Conservation (phyloP, 331 rosid species). For the Phaseolus coccineus region DNA sequence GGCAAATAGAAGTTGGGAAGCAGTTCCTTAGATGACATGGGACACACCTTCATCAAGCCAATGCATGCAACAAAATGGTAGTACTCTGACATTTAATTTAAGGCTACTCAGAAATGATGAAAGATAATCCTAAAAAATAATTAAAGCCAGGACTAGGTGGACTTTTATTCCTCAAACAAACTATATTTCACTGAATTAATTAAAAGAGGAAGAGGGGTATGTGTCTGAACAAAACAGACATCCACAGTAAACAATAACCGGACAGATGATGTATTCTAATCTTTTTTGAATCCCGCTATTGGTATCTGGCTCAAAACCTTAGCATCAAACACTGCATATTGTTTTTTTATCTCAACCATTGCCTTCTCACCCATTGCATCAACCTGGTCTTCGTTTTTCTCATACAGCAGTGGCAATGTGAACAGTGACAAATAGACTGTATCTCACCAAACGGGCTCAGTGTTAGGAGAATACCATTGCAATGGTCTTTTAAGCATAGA, state of each 20-base stretch:
- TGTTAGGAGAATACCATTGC: neutral
- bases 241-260: slow-evolving; percentile 7
- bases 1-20: slow-evolving; percentile 18
- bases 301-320: slow-evolving; percentile 88
- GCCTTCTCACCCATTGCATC: slow-evolving; percentile 83
- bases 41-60: slow-evolving; percentile 39
- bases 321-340: slow-evolving; percentile 75
- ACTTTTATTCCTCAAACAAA: slow-evolving; percentile 44
- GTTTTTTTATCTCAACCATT: slow-evolving; percentile 79
- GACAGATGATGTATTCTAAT: slow-evolving; percentile 51
- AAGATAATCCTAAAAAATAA: slow-evolving; percentile 41
- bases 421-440: slow-evolving; percentile 73
- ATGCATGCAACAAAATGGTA: slow-evolving; percentile 23
- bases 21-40: no score
- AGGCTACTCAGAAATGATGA: slow-evolving; percentile 31
- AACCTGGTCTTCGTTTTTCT: slow-evolving; percentile 80
- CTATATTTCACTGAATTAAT: slow-evolving; percentile 31
- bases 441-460: slow-evolving; percentile 30
- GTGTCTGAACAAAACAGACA: slow-evolving; percentile 33
- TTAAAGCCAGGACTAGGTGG: slow-evolving; percentile 14
- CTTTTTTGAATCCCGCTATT: slow-evolving; percentile 64
- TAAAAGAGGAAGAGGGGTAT: slow-evolving; percentile 31
- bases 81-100: slow-evolving; percentile 34
- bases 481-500: neutral
- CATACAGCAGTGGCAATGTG: slow-evolving; percentile 80